Conservation (phyloP, 768 basidiomycete genomes). For the Naganishia vaughanmartiniae region DNA sequence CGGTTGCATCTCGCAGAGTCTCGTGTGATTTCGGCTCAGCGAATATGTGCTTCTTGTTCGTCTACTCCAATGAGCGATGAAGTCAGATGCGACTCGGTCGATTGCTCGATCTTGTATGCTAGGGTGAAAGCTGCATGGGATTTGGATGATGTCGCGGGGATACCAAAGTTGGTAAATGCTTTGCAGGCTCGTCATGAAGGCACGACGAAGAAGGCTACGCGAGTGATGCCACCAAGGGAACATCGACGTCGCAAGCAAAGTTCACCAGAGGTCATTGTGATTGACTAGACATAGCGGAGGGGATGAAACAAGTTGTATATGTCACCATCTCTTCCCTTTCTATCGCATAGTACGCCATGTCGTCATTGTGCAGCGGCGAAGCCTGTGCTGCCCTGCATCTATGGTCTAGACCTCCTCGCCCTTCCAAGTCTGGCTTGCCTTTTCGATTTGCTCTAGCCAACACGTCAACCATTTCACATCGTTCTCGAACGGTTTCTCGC, state of each 20-base stretch:
- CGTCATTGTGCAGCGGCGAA: too few species aligned
- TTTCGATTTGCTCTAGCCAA: conserved; percentile 27
- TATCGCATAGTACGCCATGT: too few species aligned
- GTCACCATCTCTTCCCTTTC: neutral
- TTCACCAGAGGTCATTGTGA: conserved; percentile 9
- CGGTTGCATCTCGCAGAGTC: conserved; percentile 61
- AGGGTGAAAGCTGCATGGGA: conserved; percentile 58
- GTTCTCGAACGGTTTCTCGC: neutral
- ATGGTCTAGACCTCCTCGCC: neutral
- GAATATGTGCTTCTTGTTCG: conserved; percentile 71
- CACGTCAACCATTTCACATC: conserved; percentile 19
- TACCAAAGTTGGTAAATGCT: conserved; percentile 31
- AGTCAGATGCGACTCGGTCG: conserved; percentile 74
- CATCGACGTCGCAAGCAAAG: neutral
- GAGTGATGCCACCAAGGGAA: neutral
- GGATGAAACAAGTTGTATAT: neutral
- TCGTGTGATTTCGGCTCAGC: conserved; percentile 62
- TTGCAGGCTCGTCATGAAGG: conserved; percentile 21
- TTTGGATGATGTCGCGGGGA: conserved; percentile 45
- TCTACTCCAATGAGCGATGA: conserved; percentile 60
- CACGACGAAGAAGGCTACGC: neutral
- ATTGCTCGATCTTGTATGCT: conserved; percentile 80
- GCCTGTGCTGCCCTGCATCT: neutral
- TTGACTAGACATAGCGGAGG: conserved; percentile 3
- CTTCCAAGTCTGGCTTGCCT: conserved; percentile 18